Conservation (phyloP, 345 rosid genomes). For the Arabis alpina region DNA sequence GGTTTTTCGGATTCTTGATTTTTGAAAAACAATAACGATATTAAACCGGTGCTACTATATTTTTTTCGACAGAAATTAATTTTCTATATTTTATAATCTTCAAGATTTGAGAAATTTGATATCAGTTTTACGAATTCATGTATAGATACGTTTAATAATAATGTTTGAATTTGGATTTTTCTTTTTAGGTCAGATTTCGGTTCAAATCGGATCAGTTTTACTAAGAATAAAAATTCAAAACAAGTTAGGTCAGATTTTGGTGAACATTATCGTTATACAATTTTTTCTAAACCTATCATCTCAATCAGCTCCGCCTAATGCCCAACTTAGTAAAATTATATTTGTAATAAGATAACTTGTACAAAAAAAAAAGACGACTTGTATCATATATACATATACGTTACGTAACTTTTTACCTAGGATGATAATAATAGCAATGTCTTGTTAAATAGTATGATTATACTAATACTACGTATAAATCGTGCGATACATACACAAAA, state of each 20-base stretch:
- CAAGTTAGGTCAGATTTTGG: slow-evolving; percentile 32
- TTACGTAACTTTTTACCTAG: no score
- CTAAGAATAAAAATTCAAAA: neutral
- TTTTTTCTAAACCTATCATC: slow-evolving; percentile 5
- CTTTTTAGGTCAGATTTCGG: no score
- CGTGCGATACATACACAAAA: slow-evolving; percentile 11
- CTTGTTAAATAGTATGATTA: neutral
- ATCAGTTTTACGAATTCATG: no score
- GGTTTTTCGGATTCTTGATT: no score
- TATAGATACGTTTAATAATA: no score
- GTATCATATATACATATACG: neutral
- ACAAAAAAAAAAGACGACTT: neutral
- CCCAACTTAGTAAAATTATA: neutral
- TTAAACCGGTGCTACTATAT: no score
- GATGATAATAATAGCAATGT: neutral
- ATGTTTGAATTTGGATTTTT: no score
- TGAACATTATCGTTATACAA: slow-evolving; percentile 26
- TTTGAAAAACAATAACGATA: no score
- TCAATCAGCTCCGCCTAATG: slow-evolving; percentile 23
- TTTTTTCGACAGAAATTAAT: no score
- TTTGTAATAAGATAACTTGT: neutral
- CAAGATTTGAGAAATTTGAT: no score
- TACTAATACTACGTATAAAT: slow-evolving; percentile 3
- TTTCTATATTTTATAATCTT: no score
- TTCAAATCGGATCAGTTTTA: neutral